Evolutionary conservation across 176 grass and related monocot species (phyloP), one percentile per base, ranked within the genome.

Genomic region (Bromus sterilis): DNA sequence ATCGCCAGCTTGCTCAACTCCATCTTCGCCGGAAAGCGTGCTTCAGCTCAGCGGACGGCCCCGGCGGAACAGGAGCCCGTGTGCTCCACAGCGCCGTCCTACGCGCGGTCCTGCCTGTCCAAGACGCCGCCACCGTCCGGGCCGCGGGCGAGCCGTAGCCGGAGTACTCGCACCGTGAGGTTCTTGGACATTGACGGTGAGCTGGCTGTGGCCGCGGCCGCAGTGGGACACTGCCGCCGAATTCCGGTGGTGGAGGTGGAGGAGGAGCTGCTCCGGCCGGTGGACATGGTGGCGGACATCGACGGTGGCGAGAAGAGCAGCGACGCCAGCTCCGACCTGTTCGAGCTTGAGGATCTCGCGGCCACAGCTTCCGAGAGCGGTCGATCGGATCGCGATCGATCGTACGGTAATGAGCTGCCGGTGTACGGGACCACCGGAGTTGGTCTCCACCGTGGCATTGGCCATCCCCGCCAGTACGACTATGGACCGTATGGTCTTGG

Each of bases 301-400:
- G 87, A 88, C 36, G 87, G 90, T 1, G 89, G 89, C 40, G 82
- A 90, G 49, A 87, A 70, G 36, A 84, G 73, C 48, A 98, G 90
- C 84, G 92, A 89, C 86, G 87, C 84, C 13, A 98, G 95, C 84
- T 98, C 92, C 4, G 92, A 98, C 82, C 46, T 98, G 76, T 98
- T 95, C 86, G 95, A 98, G 79, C 59, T 98, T 25, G 90, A 98
- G 20, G 87, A 61, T 81, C 84, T 97, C 11, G 81, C 86, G 11
- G 78, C 68, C 10, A 34, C 58, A 7, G 76, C 65, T 70, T 86
- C 78, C 11, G 53, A 59, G 21, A 72, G 81, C 16, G 7, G 56
- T 2, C 4, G 20, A 18, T 18, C 20, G 7, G 10, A 3, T 34
- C 68, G 64, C n/a, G 30, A 26, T 2, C 33, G 82, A 3, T 23